Percentiles rank a stretch among this genome's conserved stretches.
Conservation (phyloP, 2,329 filamentous ascomycete species). For the Fusarium sp. region DNA sequence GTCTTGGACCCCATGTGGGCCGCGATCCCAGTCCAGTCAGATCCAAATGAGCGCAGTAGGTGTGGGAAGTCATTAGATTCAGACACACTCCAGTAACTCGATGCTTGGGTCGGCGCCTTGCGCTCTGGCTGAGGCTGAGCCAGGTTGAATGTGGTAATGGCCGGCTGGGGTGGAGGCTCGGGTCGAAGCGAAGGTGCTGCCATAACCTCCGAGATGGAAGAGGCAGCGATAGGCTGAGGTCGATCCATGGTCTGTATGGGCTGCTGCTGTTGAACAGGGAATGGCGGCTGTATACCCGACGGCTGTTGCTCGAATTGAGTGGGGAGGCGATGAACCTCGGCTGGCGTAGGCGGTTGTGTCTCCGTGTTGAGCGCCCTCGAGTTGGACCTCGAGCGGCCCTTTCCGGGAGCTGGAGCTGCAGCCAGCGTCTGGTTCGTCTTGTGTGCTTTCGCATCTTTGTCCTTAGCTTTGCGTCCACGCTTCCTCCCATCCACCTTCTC, state of each 20-base stretch:
- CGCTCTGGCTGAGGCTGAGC: conserved; percentile 60
- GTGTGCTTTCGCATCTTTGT: conserved; percentile 56
- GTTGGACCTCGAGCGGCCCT: conserved; percentile 66
- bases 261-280: conserved; percentile 49
- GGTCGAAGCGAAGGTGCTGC: conserved; percentile 67
- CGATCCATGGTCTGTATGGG: conserved; percentile 50
- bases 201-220: conserved; percentile 65
- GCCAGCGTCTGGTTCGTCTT: conserved; percentile 59
- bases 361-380: conserved; percentile 63
- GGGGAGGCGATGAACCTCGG: conserved; percentile 55
- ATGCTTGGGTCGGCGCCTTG: conserved; percentile 69
- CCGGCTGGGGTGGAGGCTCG: conserved; percentile 62
- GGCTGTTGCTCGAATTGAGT: conserved; percentile 59
- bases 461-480: conserved; percentile 54
- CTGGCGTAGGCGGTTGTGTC: conserved; percentile 52
- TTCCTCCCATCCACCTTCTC: conserved; percentile 60
- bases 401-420: conserved; percentile 57
- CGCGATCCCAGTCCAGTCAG: conserved; percentile 81
- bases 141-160: conserved; percentile 64
- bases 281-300: conserved; percentile 56
- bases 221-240: conserved; percentile 48
- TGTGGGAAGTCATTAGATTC: conserved; percentile 82
- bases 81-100: conserved; percentile 89
- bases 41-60: conserved; percentile 80
- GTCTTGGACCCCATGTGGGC: conserved; percentile 86